Evolutionary conservation across 2,329 filamentous ascomycete species (phyloP).

Genomic region (Microcyclospora tardicrescens): DNA sequence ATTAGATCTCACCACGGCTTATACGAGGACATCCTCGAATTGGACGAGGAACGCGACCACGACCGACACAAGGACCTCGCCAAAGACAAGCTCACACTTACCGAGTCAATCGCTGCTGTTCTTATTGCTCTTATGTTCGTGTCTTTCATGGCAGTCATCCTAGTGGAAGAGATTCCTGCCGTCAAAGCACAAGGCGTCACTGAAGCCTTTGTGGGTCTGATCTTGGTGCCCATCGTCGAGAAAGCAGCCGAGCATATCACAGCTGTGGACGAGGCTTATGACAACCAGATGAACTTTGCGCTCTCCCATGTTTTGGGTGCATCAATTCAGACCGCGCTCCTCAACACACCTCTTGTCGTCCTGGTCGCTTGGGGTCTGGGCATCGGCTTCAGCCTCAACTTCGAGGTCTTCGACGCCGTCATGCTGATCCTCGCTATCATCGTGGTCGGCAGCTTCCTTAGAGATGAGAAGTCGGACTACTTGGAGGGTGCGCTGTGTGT

Average conservation of each 20-base stretch:
- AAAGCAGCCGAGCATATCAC: slow-evolving; percentile 78
- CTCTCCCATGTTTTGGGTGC: slow-evolving; percentile 75
- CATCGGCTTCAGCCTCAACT: slow-evolving; percentile 64
- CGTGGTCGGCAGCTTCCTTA: slow-evolving; percentile 58
- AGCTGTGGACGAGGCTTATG: slow-evolving; percentile 72
- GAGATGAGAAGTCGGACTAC: slow-evolving; percentile 83
- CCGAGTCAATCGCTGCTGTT: slow-evolving; percentile 57
- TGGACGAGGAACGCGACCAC: slow-evolving; percentile 54
- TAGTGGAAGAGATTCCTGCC: slow-evolving; percentile 61
- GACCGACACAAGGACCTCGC: slow-evolving; percentile 47
- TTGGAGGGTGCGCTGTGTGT: slow-evolving; percentile 75
- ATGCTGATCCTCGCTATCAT: slow-evolving; percentile 73
- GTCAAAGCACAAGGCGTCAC: slow-evolving; percentile 37
- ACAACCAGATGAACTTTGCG: slow-evolving; percentile 64
- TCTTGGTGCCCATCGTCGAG: slow-evolving; percentile 69
- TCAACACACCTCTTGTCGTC: slow-evolving; percentile 74
- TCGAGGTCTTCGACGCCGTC: slow-evolving; percentile 75
- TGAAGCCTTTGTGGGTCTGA: slow-evolving; percentile 54
- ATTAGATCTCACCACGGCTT: slow-evolving; percentile 62
- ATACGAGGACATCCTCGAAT: slow-evolving; percentile 61
- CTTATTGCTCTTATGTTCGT: slow-evolving; percentile 54
- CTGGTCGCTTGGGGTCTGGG: slow-evolving; percentile 69
- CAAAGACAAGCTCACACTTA: slow-evolving; percentile 60
- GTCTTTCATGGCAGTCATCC: slow-evolving; percentile 57
- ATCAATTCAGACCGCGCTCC: slow-evolving; percentile 76